Evolutionary conservation across 345 rosid species (phyloP).

Genomic region (Lepidium didymum): DNA sequence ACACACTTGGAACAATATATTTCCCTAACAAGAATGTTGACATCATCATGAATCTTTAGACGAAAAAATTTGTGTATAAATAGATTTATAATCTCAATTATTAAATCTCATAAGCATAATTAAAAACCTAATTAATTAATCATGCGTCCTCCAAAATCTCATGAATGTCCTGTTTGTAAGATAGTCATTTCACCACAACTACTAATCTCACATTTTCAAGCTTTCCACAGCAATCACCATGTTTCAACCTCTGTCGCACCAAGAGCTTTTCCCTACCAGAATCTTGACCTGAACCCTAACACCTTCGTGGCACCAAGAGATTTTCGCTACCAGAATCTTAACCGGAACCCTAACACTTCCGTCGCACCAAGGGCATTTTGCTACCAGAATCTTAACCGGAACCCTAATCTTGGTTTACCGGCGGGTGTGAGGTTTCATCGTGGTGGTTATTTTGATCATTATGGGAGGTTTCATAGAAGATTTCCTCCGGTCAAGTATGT

Average conservation of each 20-base stretch:
- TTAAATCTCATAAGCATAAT: not conserved
- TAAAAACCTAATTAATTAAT: not conserved
- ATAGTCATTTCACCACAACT: not conserved
- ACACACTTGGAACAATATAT: conserved; percentile 2
- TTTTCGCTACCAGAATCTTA: not conserved
- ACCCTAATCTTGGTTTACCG: not conserved
- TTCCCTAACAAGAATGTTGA: not conserved
- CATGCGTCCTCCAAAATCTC: not conserved
- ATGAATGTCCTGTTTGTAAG: conserved; percentile 12
- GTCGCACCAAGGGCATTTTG: not conserved
- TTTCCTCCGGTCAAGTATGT: not conserved
- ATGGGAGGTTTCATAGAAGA: conserved; percentile 7
- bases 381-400: not conserved
- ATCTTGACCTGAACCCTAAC: not conserved
- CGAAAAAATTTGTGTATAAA: not conserved
- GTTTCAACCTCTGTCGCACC: not conserved
- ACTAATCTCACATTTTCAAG: not conserved
- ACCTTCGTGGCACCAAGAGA: not conserved
- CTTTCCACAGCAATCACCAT: not conserved
- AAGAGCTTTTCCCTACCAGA: not conserved
- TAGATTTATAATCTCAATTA: not conserved
- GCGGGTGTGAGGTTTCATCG: not conserved
- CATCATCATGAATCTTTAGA: not conserved
- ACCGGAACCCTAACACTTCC: not conserved
- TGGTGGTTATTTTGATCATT: not conserved